Evolutionary conservation across 2,329 filamentous ascomycete species (phyloP), one percentile per base, ranked within the genome.

Genomic region (Thielaviopsis musarum): DNA sequence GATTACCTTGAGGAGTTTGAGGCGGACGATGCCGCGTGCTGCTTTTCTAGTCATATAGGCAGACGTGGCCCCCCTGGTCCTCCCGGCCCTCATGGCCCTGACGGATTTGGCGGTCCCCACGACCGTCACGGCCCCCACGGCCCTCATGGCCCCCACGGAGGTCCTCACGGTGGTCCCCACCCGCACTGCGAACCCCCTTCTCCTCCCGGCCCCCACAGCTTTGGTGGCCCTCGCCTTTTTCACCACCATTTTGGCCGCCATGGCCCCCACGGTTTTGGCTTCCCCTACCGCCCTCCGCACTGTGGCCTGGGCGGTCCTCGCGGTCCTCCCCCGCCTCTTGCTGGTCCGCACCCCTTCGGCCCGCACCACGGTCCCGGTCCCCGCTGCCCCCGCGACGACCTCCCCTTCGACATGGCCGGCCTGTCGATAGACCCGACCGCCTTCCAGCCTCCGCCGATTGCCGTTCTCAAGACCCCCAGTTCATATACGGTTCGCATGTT

Each of bases 1-100:
- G 59, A 56, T 26, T 19, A 57, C 45, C 38, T 10, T 28, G 62
- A 64, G 30, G 60, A 63, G n/a, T 60, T 62, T 22, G 55, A 61
- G 21, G 45, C 13, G 59, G 60, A 21, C 56, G 58, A 24, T 45
- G 48, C 48, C 52, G 63, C 55, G 57, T 57, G 30, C 38, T n/a
- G 17, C 38, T 17, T n/a, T 52, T 62, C 63, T 28, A 64, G 63
- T 61, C 66, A 45, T 13, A 24, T 26, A 10, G 51, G 64, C 38
- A 65, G 65, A 56, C 66, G 63, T 61, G 63, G n/a, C 64, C 66
- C 59, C 66, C 65, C 59, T 17, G 65, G 66, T n/a, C 65, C 62
- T 53, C 64, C 65, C n/a, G 65, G 61, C 19, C 65, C 63, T 17
- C 67, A 66, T 34, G 65, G 65, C 21, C 65, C 63, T 15, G 38